Evolutionary conservation across 345 rosid genomes (phyloP), one percentile per base, ranked within the genome.

Genomic region (Limnanthes douglasii): DNA sequence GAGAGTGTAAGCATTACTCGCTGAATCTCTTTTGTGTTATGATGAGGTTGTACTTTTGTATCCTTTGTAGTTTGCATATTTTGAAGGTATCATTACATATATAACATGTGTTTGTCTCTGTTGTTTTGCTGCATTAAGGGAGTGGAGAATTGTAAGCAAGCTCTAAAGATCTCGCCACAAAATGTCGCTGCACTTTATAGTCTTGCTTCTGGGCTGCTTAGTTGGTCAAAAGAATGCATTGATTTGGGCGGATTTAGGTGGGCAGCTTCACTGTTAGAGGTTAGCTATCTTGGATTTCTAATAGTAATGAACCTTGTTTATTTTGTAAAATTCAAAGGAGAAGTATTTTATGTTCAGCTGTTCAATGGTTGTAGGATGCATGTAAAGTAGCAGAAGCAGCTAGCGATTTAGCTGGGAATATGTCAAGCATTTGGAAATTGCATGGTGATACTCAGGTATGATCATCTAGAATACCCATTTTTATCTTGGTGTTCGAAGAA

Each of bases 191-290:
- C 77, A 53, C 72, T 55, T 56, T 72, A 75, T 53, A 95, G 98
- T 41, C 70, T 80, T 50, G 86, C 88, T 31, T 70, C 88, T 59
- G 94, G 79, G 41, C 61, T 77, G 54, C 73, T 80, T 53, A 69
- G 86, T 43, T 72, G 70, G 74, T 69, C 94, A 51, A 84, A 80
- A 51, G 85, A 90, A 64, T 74, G 85, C 30, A 65, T 77, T 39
- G 65, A 62, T 61, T 51, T 69, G 50, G 98, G 98, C 21, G 86
- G 95, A 33, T 80, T 76, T 53, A 56, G 47, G 45, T 79, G 95
- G 98, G 92, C 72, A 41, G 75, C 92, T 47, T 79, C 94, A 33
- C 60, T 90, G 26, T 57, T 90, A 32, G 75, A 90, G 85, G 98
- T 90, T 63, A 34, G 43, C 47, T 11, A 37, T 44, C 21, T 25